These are phyloP conservation scores for Cryptosporidium sp. DNA, from an alignment of 169 alveolate genomes.

Conservation along the genomic window DNA sequence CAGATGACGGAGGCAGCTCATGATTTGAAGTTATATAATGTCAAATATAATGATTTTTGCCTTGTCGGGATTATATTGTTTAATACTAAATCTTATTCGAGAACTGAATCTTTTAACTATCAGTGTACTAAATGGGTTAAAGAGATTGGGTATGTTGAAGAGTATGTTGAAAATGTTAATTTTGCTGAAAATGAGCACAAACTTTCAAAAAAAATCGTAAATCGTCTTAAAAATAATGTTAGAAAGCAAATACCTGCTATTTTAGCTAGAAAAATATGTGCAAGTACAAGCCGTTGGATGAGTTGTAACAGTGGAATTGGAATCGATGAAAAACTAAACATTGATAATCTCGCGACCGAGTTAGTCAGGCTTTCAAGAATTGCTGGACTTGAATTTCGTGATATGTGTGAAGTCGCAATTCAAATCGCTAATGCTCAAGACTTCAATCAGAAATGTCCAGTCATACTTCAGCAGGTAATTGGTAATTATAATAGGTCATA, in stretches of 20 bases:
- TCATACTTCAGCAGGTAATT: constrained; percentile 47
- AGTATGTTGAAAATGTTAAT: not conserved
- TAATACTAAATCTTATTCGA: constrained; percentile 53
- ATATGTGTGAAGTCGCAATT: constrained; percentile 70
- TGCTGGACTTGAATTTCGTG: constrained; percentile 66
- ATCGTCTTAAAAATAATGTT: constrained; percentile 18
- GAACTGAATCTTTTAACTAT: constrained; percentile 69
- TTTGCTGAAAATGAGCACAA: not conserved
- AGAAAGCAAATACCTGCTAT: constrained; percentile 49
- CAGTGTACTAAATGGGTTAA: constrained; percentile 71
- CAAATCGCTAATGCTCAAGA: constrained; percentile 62
- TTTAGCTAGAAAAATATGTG: constrained; percentile 55
- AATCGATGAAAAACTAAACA: constrained; percentile 58
- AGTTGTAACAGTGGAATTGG: constrained; percentile 43
- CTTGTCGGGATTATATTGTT: constrained; percentile 60
- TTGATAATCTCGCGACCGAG: constrained; percentile 66
- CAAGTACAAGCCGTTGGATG: constrained; percentile 75
- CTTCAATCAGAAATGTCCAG: constrained; percentile 62
- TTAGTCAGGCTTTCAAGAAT: constrained; percentile 60
- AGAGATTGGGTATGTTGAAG: constrained; percentile 50
- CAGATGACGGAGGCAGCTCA: constrained; percentile 75
- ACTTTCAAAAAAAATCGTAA: constrained; percentile 8
- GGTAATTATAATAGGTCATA: constrained; percentile 49
- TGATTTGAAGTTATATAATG: constrained; percentile 37
- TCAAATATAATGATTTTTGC: constrained; percentile 47